A percentile compares a stretch with the other conserved stretches of the same genome.
These are phyloP conservation scores for Tephrocybe sp. DNA, from an alignment of 768 basidiomycete species.

Conservation along the genomic window DNA sequence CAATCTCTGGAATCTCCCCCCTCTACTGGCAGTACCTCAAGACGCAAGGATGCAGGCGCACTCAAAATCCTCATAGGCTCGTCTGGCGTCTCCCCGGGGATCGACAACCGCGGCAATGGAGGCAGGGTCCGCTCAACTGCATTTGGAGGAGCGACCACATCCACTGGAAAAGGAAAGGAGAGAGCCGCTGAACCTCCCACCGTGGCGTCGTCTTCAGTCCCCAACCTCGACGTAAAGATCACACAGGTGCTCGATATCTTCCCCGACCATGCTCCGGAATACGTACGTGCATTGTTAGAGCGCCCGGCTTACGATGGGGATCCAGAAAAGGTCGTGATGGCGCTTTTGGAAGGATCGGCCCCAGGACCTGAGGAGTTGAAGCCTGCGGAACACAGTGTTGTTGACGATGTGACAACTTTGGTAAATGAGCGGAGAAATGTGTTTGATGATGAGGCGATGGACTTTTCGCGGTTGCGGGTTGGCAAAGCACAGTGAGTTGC, in stretches of 20 bases:
- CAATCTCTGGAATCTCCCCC: conserved; percentile 34
- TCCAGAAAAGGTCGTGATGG: conserved; percentile 64
- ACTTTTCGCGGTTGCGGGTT: conserved; percentile 54
- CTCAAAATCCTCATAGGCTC: conserved; percentile 66
- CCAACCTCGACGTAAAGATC: conserved; percentile 56
- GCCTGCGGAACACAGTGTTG: background rate
- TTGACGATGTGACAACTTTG: conserved; percentile 17
- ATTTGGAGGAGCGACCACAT: background rate
- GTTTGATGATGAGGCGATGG: conserved; percentile 74
- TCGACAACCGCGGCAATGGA: conserved; percentile 36
- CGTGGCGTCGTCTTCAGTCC: conserved; percentile 29
- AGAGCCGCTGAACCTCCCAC: conserved; percentile 24
- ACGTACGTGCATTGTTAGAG: conserved; percentile 58
- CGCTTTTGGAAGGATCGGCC: conserved; percentile 75
- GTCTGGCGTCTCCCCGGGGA: conserved; percentile 45
- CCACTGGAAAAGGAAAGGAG: conserved; percentile 39
- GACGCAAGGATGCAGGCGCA: conserved; percentile 47
- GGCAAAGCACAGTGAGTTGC: conserved; percentile 57
- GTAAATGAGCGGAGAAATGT: conserved; percentile 62
- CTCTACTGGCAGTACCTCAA: background rate
- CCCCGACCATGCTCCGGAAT: conserved; percentile 55
- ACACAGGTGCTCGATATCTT: conserved; percentile 77
- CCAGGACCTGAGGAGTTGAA: conserved; percentile 35
- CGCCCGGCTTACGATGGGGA: conserved; percentile 51
- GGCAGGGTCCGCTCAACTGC: conserved; percentile 9